Evolutionary conservation across 2,329 filamentous ascomycete species (phyloP), one percentile per base, ranked within the genome.

Genomic region (Curvularia sp.): DNA sequence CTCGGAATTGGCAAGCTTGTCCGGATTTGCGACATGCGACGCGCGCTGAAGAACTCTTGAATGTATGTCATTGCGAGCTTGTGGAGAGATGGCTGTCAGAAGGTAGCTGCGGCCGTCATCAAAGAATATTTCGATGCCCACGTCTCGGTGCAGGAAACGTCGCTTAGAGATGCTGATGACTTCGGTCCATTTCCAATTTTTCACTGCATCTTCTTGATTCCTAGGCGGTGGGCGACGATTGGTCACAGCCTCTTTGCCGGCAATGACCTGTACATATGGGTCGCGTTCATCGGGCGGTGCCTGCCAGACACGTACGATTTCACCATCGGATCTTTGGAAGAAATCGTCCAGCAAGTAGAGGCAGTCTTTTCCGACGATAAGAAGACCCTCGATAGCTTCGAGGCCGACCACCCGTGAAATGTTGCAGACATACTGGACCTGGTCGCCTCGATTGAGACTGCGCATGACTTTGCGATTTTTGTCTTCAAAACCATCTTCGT

Each of bases 401-500:
- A 99, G 83, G 9, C 95, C 95, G 31, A 97, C 89, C 54, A 99
- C 94, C 10, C 95, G 89, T 15, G 95, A 98, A 49, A 98, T 89
- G 68, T 99, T 99, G 82, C 92, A 96, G 1, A 97, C 92, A 56
- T 92, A 90, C 74, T 97, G 92, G 1, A 99, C 94, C 55, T 93
- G 87, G 70, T 99, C 95, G 5, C 93, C 93, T 12, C 90, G 89
- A 67, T 97, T 90, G 10, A 99, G 83, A 63, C 92, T 94, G 51
- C 95, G 87, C 92, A 98, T 96, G 44, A 99, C 94, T 77, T 97
- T 97, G 44, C 96, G 87, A 71, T 99, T 98, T 81, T 97, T 98
- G 77, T 99, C 96, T 77, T 99, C 96, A 62, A 96, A 96, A 1
- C 88, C 89, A 65, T 95, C 92, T 26, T 91, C 86, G 41, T 90